These are phyloP conservation scores for Phaeotremella fagi DNA, from an alignment of 768 basidiomycete species.

Conservation along the genomic window DNA sequence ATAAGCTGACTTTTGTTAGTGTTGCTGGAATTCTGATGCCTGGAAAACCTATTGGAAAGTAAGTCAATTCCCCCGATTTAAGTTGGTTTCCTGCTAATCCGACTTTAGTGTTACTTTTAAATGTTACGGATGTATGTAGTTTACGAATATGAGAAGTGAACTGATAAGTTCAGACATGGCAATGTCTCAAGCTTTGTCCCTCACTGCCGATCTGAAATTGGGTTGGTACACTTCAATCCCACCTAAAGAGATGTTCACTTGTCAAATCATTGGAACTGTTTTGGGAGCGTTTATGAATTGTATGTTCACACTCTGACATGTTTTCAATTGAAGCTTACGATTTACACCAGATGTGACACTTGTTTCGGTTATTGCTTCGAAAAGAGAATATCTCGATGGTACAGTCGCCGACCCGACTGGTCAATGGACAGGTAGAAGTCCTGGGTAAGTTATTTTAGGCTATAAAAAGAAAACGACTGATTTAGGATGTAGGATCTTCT, in stretches of 20 bases:
- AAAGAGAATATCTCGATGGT: constrained; percentile 45
- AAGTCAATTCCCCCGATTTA: constrained; percentile 9
- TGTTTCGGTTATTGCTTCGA: constrained; percentile 41
- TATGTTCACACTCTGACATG: background rate
- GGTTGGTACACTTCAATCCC: constrained; percentile 44
- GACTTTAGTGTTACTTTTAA: constrained; percentile 43
- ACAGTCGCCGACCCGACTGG: constrained; percentile 43
- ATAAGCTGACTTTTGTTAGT: constrained; percentile 10
- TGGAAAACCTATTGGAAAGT: constrained; percentile 49
- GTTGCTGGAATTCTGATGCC: constrained; percentile 47
- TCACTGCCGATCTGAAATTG: constrained; percentile 47
- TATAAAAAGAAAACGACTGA: no score
- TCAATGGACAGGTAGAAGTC: constrained; percentile 48
- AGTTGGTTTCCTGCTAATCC: constrained; percentile 2
- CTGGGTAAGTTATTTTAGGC: no score
- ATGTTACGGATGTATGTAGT: constrained; percentile 40
- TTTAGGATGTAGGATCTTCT: no score
- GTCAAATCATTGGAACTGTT: constrained; percentile 45
- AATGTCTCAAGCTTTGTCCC: constrained; percentile 44
- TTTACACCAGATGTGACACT: constrained; percentile 36
- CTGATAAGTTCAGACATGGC: constrained; percentile 40
- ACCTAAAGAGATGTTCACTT: constrained; percentile 46
- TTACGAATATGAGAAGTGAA: background rate
- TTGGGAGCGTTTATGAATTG: constrained; percentile 43
- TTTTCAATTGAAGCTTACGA: constrained; percentile 1